Evolutionary conservation across 352 stramenopile genomes (phyloP).

Genomic region (Halophytophthora polymorphica): DNA sequence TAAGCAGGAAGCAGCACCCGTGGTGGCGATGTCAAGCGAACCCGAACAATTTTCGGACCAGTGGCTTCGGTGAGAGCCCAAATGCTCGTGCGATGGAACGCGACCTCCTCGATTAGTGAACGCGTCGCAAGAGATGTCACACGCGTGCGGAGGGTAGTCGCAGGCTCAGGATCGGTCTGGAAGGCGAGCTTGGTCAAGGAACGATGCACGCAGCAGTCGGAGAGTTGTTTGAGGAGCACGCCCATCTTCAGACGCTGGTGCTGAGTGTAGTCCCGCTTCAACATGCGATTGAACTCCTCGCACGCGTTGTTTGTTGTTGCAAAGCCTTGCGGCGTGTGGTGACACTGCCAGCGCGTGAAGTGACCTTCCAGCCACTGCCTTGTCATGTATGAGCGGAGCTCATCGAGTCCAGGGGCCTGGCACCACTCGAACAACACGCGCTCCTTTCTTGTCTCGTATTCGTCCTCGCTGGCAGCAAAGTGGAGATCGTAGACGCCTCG

Average conservation of each 20-base stretch:
- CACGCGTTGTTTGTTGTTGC: constrained; percentile 19
- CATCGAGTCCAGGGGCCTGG: neutral
- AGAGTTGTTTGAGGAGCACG: neutral
- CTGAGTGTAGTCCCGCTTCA: constrained; percentile 20
- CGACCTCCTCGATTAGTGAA: no score
- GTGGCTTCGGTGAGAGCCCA: no score
- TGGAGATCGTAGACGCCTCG: constrained; percentile 21
- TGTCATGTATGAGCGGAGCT: constrained; percentile 12
- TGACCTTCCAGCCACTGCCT: constrained; percentile 4
- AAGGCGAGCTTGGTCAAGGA: neutral
- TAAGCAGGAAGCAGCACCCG: neutral
- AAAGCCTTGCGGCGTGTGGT: constrained; percentile 4
- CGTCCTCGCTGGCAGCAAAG: constrained; percentile 4
- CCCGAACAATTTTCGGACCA: no score
- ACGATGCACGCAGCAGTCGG: neutral
- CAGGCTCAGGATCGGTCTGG: neutral
- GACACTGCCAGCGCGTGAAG: constrained; percentile 10
- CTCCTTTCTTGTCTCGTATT: constrained; percentile 1
- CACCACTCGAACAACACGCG: neutral
- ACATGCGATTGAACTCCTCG: constrained; percentile 13
- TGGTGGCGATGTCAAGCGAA: neutral
- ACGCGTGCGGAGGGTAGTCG: no score
- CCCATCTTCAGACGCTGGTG: neutral
- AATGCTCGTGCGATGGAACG: no score
- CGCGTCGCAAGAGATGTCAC: no score